A percentile compares a stretch with the other conserved stretches of the same genome.
Evolutionary conservation across 208 protist species (phyloP).

Genomic region (Tetramitus jugosus): DNA sequence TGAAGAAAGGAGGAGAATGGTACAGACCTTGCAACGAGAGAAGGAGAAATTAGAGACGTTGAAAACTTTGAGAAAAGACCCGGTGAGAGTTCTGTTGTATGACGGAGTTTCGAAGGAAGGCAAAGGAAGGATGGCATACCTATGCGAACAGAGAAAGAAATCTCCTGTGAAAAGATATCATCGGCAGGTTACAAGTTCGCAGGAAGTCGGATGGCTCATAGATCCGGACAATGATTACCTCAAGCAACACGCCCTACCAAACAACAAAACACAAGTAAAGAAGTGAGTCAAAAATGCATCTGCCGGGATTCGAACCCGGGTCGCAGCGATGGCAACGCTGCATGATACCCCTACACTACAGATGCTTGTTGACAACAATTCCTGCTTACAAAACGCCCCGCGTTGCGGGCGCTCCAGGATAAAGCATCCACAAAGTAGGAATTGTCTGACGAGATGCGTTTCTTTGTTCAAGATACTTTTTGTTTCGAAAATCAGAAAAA

Average conservation of each 20-base stretch:
- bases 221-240: not conserved
- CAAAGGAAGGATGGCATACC: constrained; percentile 25
- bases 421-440: too few species aligned
- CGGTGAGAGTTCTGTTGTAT: constrained; percentile 18
- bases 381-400: too few species aligned
- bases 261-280: too few species aligned
- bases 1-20: not conserved
- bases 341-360: too few species aligned
- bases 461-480: too few species aligned
- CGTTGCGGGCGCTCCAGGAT: too few species aligned
- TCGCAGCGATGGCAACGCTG: too few species aligned
- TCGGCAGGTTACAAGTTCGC: constrained; percentile 16
- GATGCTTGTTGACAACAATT: too few species aligned
- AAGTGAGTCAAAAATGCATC: too few species aligned
- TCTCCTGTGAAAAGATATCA: not conserved
- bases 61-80: not conserved
- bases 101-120: constrained; percentile 33
- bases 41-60: not conserved
- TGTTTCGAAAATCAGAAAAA: too few species aligned
- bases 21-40: not conserved
- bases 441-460: too few species aligned
- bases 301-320: too few species aligned
- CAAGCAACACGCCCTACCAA: constrained; percentile 29
- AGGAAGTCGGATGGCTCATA: constrained; percentile 5
- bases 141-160: constrained; percentile 4